Evolutionary conservation across 2,329 filamentous ascomycete species (phyloP).

Genomic region (Nemania serpens): DNA sequence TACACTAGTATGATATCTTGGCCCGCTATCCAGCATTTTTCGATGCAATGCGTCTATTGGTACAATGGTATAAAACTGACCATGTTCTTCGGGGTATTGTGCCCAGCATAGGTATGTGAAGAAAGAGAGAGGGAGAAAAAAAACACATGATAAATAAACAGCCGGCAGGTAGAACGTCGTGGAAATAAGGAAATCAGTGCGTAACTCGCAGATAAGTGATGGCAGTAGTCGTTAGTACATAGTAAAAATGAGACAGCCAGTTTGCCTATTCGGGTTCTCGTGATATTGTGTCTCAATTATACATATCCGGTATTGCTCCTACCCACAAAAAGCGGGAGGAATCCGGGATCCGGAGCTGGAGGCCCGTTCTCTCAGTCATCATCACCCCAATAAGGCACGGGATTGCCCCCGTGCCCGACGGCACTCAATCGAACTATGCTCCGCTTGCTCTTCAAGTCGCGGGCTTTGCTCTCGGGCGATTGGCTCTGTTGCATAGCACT

Average conservation of each 20-base stretch:
- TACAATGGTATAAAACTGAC: conserved; percentile 12
- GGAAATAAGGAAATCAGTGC: conserved; percentile 1
- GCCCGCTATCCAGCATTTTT: conserved; percentile 11
- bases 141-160: neutral
- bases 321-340: neutral
- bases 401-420: conserved; percentile 42
- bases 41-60: conserved; percentile 17
- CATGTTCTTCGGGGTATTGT: conserved; percentile 5
- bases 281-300: conserved; percentile 7
- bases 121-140: neutral
- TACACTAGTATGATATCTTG: conserved; percentile 14
- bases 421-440: conserved; percentile 51
- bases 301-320: neutral
- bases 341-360: conserved; percentile 21
- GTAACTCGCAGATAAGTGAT: neutral
- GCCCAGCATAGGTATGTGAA: conserved; percentile 1
- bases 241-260: conserved; percentile 2
- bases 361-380: conserved; percentile 42
- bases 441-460: conserved; percentile 37
- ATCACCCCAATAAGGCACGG: conserved; percentile 49
- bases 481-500: conserved; percentile 28
- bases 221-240: conserved; percentile 7
- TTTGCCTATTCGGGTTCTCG: neutral
- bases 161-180: neutral
- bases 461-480: conserved; percentile 3